A percentile compares a stretch with the other conserved stretches of the same genome.
phyloP scores from a whole-genome alignment of 148 eudicot species.

The Camellia japonica region DNA sequence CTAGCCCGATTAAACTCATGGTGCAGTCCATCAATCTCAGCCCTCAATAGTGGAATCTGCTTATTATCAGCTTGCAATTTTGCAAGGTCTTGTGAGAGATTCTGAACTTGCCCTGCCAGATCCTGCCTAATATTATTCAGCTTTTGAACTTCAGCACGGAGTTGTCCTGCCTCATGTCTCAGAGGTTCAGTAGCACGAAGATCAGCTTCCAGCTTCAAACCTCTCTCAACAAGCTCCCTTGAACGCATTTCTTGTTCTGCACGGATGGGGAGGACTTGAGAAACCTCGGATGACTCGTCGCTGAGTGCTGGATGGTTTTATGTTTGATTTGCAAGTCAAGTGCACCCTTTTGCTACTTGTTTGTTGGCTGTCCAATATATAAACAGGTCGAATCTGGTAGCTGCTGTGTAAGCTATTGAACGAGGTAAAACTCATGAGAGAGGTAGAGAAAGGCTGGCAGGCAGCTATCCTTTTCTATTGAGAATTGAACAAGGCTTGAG shows the following conservation, averaged over 20 bases:
- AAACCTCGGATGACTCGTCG: constrained; percentile 57
- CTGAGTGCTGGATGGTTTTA: constrained; percentile 34
- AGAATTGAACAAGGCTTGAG: no score
- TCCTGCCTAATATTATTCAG: constrained; percentile 63
- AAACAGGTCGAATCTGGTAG: constrained; percentile 16
- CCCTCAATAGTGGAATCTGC: constrained; percentile 70
- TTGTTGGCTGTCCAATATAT: constrained; percentile 33
- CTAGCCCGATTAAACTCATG: constrained; percentile 89
- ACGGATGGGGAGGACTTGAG: constrained; percentile 66
- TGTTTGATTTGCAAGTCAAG: constrained; percentile 4
- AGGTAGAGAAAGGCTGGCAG: no score
- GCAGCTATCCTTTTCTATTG: no score
- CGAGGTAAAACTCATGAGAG: not conserved
- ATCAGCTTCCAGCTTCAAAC: constrained; percentile 83
- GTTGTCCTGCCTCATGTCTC: constrained; percentile 60
- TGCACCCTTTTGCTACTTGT: constrained; percentile 17
- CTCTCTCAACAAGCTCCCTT: constrained; percentile 82
- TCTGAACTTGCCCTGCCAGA: constrained; percentile 61
- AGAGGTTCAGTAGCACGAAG: constrained; percentile 74
- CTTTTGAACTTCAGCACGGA: constrained; percentile 72
- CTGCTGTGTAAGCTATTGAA: not conserved
- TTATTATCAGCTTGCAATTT: constrained; percentile 68
- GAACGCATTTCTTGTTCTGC: constrained; percentile 72
- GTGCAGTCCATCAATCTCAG: constrained; percentile 65
- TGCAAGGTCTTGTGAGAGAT: constrained; percentile 58